Conservation (phyloP, 2,329 filamentous ascomycete genomes). For the Pleoardoris graminearum region DNA sequence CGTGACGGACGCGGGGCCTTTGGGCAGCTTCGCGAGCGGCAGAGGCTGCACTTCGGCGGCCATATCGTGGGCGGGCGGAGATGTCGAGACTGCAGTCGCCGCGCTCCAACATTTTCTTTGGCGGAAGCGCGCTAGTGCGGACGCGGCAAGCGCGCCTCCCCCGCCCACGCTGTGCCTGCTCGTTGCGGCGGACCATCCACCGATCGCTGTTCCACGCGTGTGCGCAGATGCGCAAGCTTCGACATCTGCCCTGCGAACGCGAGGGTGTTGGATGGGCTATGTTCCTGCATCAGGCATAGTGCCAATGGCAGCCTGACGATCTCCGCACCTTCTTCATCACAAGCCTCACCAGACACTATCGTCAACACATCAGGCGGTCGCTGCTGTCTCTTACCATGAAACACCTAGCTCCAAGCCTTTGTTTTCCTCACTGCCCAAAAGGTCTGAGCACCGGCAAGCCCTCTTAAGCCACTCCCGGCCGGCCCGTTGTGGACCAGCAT, state of each 20-base stretch:
- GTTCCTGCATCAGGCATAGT: background rate
- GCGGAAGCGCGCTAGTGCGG: conserved; percentile 21
- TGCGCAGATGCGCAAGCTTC: conserved; percentile 8
- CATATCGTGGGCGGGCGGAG: conserved; percentile 67
- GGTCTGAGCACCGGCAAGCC: conserved; percentile 13
- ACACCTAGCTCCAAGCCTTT: conserved; percentile 9
- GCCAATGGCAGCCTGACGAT: conserved; percentile 22
- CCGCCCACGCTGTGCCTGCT: background rate
- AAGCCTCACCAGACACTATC: conserved; percentile 19
- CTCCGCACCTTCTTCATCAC: conserved; percentile 31
- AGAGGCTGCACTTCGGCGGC: conserved; percentile 83
- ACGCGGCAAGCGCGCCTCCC: conserved; percentile 14
- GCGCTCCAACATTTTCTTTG: conserved; percentile 22
- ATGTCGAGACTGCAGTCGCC: too few species aligned
- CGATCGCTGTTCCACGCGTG: background rate
- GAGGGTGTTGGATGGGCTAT: background rate
- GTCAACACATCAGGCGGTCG: conserved; percentile 16
- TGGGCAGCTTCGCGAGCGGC: conserved; percentile 78
- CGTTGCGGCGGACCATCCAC: background rate
- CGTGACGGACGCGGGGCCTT: conserved; percentile 79
- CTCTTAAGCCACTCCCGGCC: conserved; percentile 20
- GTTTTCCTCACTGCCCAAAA: background rate
- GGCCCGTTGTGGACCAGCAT: conserved; percentile 15
- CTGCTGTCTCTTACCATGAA: conserved; percentile 20
- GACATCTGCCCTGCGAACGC: background rate